Evolutionary conservation across 2,329 filamentous ascomycete genomes (phyloP), one percentile per base, ranked within the genome.

Genomic region (Stenocarpella maydis): DNA sequence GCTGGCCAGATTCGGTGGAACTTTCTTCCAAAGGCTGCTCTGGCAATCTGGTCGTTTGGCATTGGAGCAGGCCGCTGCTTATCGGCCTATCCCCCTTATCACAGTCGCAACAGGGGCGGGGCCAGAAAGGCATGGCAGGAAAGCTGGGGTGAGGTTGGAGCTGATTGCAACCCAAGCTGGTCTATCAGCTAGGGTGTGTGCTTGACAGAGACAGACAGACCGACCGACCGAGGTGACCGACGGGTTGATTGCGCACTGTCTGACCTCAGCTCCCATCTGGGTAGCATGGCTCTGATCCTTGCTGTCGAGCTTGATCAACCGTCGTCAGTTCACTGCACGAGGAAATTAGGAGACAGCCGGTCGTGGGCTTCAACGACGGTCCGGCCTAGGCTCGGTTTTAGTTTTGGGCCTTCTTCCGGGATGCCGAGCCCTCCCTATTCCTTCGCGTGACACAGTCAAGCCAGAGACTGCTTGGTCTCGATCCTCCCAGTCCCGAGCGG

Each of bases 101-200:
- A 24, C n/a, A 4, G 58, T 63, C 21, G 58, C 28, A 63, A n/a
- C 43, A 63, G 58, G 43, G 28, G 58, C 58, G 58, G 58, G 28
- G 28, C 58, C 41, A 45, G 58, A 63, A 49, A 19, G 58, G 28
- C 26, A 41, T 34, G 58, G 49, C 58, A 63, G 58, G 41, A 63
- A 63, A 63, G 41, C 58, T 63, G 58, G 58, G 58, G 41, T 26
- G 3, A 45, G 39, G 24, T 31, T 24, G 39, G 55, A 60, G 43
- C 43, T 49, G 58, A 47, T n/a, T 63, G 58, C 58, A 63, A 63
- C 58, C 58, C 58, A 63, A 63, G 41, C 58, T 63, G 28, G 19
- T 17, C 24, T 34, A 14, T 28, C 50, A 34, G 12, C 50, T n/a
- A 21, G 52, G 52, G 31, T n/a, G 26, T 60, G 55, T 19, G 55